phyloP scores from a whole-genome alignment of 371 early-diverging fungal species.

The Mucor velutinosus region DNA sequence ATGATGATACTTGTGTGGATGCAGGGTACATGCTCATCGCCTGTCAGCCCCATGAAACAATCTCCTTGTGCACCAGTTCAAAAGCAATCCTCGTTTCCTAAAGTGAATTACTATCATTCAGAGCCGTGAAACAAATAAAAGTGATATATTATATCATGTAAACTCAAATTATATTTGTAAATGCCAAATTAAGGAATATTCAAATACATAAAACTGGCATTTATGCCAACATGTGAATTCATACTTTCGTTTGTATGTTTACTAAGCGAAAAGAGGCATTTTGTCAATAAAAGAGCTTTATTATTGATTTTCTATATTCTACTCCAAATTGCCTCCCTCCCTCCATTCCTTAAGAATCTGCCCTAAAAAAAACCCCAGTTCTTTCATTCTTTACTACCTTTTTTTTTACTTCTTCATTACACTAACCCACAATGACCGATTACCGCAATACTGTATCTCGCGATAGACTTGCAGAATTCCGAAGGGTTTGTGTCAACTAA shows the following conservation, averaged over 20 bases:
- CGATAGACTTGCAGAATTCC: slow-evolving; percentile 23
- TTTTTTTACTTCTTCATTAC: neutral
- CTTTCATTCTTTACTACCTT: neutral
- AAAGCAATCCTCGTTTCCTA: no score
- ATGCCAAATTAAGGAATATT: neutral
- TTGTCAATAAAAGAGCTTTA: neutral
- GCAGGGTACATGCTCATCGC: no score
- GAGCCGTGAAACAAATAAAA: no score
- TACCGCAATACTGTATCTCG: slow-evolving; percentile 23
- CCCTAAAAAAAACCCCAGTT: neutral
- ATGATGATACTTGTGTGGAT: no score
- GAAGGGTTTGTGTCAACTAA: slow-evolving; percentile 2
- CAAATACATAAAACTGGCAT: neutral
- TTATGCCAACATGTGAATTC: neutral
- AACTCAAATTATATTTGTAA: neutral
- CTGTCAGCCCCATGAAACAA: no score
- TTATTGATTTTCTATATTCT: neutral
- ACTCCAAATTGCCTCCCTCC: neutral
- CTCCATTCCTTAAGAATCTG: neutral
- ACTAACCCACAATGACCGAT: neutral
- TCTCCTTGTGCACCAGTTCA: no score
- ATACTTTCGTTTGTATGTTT: neutral
- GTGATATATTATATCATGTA: no score
- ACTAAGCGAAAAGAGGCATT: neutral
- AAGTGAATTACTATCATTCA: no score